Evolutionary conservation across 805 yeast species (phyloP), one percentile per base, ranked within the genome.

Genomic region (Saturnispora ahearnii): DNA sequence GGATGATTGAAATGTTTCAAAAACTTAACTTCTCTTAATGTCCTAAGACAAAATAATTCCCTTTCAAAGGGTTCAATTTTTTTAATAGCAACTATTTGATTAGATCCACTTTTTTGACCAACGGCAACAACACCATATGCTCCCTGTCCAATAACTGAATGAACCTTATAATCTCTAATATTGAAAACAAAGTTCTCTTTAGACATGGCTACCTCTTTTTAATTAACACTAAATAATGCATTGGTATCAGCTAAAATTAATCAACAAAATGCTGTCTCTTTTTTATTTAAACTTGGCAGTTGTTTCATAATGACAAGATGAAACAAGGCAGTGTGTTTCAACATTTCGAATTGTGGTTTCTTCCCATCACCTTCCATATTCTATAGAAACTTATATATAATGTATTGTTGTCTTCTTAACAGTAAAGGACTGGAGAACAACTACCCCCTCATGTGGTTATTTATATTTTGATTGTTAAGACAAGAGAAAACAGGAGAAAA

Each of bases 111-210:
- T 57, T 83, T 87, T 10, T 73, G 62, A 0, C 89, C 93, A 4
- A 80, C 73, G 44, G 85, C 83, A 5, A 86, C 95, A 2, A 84
- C 74, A 0, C 95, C 93, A 57, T 86, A 86, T 0, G 93, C 89
- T 1, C 95, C 95, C 62, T 83, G 87, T 4, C 95, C 95, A 5
- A 86, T 68, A 4, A 82, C 69, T 51, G 77, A 79, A 18, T 70
- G 68, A 7, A 84, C 74, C 52, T 77, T 77, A 60, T 79, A 85
- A 55, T 77, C 78, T 44, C 77, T 73, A 13, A 84, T 76, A 57
- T 82, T 82, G 65, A 82, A 84, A 2, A 80, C 74, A 49, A 75
- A 73, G 43, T 77, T 74, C 50, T 78, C 64, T 41, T 56, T 55
- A 49, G 53, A 56, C 65, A 58, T 57, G 13, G 36, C 31, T 38